Evolutionary conservation across 2,329 filamentous ascomycete genomes (phyloP).

Genomic region (Nannizziopsis arthrosporioides): DNA sequence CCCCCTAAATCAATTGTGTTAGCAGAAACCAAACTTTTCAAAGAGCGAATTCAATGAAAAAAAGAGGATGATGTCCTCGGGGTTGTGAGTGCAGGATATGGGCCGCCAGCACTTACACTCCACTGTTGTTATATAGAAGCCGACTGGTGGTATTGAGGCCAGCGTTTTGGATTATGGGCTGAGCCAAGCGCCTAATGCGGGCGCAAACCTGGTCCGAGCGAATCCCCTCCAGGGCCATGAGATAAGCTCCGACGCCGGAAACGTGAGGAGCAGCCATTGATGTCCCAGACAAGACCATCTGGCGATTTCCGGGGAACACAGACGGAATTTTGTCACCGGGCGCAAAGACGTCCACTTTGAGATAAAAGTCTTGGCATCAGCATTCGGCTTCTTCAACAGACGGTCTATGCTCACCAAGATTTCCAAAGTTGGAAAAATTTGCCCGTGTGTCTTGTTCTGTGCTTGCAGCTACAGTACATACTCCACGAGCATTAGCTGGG

Average conservation of each 20-base stretch:
- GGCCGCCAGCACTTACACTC: conserved; percentile 4
- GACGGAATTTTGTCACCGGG: conserved; percentile 44
- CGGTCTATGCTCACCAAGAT: conserved; percentile 21
- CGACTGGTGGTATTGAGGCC: conserved; percentile 20
- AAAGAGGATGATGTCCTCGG: not conserved
- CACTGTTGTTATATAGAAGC: conserved; percentile 23
- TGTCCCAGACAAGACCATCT: conserved; percentile 34
- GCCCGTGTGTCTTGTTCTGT: conserved; percentile 25
- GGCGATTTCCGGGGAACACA: conserved; percentile 38
- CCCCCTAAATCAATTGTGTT: not conserved
- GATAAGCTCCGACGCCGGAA: conserved; percentile 44
- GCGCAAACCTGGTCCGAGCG: conserved; percentile 34
- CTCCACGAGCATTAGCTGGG: conserved; percentile 30
- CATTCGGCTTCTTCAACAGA: too few species aligned
- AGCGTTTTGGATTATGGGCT: conserved; percentile 17
- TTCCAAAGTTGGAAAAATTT: conserved; percentile 33
- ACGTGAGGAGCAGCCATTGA: conserved; percentile 35
- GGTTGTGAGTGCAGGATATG: not conserved
- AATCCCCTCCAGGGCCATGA: conserved; percentile 41
- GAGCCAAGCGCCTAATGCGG: conserved; percentile 44
- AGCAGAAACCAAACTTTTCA: not conserved
- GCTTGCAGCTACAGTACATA: conserved; percentile 34
- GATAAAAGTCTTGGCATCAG: not conserved
- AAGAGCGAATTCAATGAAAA: too few species aligned
- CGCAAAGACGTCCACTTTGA: conserved; percentile 43